Evolutionary conservation across 331 rosid genomes (phyloP).

Genomic region (Telfairia occidentalis): DNA sequence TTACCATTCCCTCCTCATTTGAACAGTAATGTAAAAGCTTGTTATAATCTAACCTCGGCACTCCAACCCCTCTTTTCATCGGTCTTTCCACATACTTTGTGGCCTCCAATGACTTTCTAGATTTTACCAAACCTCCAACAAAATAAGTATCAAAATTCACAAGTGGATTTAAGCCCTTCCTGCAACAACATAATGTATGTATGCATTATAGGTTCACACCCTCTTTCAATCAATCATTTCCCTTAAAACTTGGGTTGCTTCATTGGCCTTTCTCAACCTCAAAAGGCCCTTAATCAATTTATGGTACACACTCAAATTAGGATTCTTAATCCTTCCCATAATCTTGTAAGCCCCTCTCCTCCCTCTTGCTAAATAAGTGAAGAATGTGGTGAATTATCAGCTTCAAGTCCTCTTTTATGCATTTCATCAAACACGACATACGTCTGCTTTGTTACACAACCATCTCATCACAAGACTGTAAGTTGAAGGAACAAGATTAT

Average conservation of each 20-base stretch:
- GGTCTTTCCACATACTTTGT: slow-evolving; percentile 74
- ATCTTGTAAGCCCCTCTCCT: slow-evolving; percentile 46
- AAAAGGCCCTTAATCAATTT: slow-evolving; percentile 66
- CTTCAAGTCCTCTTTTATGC: slow-evolving; percentile 40
- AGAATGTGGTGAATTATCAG: slow-evolving; percentile 35
- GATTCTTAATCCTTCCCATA: slow-evolving; percentile 34
- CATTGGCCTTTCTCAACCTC: slow-evolving; percentile 47
- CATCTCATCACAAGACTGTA: slow-evolving; percentile 50
- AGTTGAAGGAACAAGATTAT: slow-evolving; percentile 40
- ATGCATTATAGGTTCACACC: slow-evolving; percentile 81
- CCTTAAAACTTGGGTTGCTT: slow-evolving; percentile 73
- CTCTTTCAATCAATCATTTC: slow-evolving; percentile 51
- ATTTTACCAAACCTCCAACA: slow-evolving; percentile 84
- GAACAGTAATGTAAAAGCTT: slow-evolving; percentile 60
- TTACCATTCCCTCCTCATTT: slow-evolving; percentile 57
- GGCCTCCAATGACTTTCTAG: slow-evolving; percentile 55
- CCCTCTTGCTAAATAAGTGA: slow-evolving; percentile 30
- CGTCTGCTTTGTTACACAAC: slow-evolving; percentile 61
- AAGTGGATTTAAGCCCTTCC: slow-evolving; percentile 63
- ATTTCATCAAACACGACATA: slow-evolving; percentile 52
- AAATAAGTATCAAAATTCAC: slow-evolving; percentile 68
- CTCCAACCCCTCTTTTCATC: slow-evolving; percentile 57
- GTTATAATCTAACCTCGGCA: slow-evolving; percentile 74
- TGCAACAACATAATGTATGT: slow-evolving; percentile 75
- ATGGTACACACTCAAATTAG: slow-evolving; percentile 52